Percentiles rank a stretch among this genome's conserved stretches.
phyloP scores from a whole-genome alignment of 2,329 filamentous ascomycete species.

The Penicillium sp. region DNA sequence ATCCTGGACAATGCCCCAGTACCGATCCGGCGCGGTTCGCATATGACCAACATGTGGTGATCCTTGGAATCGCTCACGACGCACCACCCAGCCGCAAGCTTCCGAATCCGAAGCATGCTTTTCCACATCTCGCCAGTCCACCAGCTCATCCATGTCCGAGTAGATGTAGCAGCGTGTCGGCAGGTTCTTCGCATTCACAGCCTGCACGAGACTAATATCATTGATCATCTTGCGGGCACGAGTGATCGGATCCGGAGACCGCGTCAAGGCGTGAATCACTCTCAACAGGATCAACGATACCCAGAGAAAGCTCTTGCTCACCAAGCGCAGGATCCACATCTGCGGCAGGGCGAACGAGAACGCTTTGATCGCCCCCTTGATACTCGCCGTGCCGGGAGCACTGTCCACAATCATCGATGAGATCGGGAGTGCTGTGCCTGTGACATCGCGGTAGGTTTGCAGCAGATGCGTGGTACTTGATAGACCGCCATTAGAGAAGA shows the following conservation, averaged over 20 bases:
- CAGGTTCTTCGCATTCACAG: slow-evolving; percentile 6
- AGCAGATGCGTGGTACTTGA: slow-evolving; percentile 39
- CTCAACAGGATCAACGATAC: slow-evolving; percentile 19
- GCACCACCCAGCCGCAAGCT: slow-evolving; percentile 29
- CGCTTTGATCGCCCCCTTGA: slow-evolving; percentile 26
- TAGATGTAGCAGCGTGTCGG: slow-evolving; percentile 37
- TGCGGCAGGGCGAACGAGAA: slow-evolving; percentile 35
- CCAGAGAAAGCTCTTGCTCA: slow-evolving; percentile 26
- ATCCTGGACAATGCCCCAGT: slow-evolving; percentile 35
- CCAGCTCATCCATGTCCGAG: slow-evolving; percentile 36
- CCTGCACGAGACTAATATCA: slow-evolving; percentile 22
- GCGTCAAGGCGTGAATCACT: slow-evolving; percentile 15
- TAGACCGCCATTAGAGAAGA: slow-evolving; percentile 49
- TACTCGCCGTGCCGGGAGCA: slow-evolving; percentile 37
- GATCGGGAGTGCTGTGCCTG: slow-evolving; percentile 34
- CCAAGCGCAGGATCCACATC: slow-evolving; percentile 26
- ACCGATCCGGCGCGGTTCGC: slow-evolving; percentile 34
- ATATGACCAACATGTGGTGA: slow-evolving; percentile 40
- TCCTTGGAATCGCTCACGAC: slow-evolving; percentile 33
- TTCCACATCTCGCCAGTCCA: slow-evolving; percentile 35
- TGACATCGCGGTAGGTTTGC: slow-evolving; percentile 32
- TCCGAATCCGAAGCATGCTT: slow-evolving; percentile 33
- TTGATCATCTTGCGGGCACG: slow-evolving; percentile 29
- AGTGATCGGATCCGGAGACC: slow-evolving; percentile 24
- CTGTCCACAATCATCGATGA: slow-evolving; percentile 44